Conservation (phyloP, 495 filamentous ascomycete species). For the Amniculicola lignicola region DNA sequence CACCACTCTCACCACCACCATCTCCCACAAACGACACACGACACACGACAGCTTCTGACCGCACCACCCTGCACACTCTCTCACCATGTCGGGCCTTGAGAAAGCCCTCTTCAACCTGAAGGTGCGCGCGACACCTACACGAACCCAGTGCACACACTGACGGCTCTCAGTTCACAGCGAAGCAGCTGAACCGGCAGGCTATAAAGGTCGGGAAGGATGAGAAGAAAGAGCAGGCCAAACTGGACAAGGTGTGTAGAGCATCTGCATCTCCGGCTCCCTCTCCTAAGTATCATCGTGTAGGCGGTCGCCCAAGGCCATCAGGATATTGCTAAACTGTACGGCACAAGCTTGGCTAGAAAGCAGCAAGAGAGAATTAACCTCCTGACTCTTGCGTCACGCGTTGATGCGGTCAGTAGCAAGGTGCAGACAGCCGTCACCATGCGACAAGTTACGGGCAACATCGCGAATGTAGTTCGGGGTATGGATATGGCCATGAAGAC, state of each 20-base stretch:
- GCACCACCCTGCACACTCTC: too few species aligned
- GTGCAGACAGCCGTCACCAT: conserved; percentile 67
- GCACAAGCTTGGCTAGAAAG: conserved; percentile 81
- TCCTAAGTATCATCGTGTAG: neutral
- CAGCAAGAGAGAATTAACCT: conserved; percentile 66
- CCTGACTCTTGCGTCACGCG: conserved; percentile 55
- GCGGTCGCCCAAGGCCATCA: conserved; percentile 62
- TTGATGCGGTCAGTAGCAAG: conserved; percentile 60
- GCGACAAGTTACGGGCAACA: conserved; percentile 60
- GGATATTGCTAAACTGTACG: conserved; percentile 78
- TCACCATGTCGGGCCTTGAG: conserved; percentile 59
- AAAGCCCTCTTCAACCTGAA: conserved; percentile 66
- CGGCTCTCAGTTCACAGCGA: conserved; percentile 68
- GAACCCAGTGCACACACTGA: conserved; percentile 5
- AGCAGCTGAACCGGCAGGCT: conserved; percentile 76
- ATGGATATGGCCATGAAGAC: conserved; percentile 65
- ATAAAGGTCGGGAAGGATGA: conserved; percentile 81
- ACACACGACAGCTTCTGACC: too few species aligned
- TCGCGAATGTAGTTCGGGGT: conserved; percentile 62
- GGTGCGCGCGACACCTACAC: conserved; percentile 36
- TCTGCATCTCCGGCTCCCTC: neutral
- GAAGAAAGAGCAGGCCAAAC: conserved; percentile 73
- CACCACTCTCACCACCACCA: too few species aligned
- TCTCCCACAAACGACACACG: too few species aligned
- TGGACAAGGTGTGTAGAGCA: conserved; percentile 63